phyloP scores from a whole-genome alignment of 176 grass and related monocot genomes.

The Triticum urartu region DNA sequence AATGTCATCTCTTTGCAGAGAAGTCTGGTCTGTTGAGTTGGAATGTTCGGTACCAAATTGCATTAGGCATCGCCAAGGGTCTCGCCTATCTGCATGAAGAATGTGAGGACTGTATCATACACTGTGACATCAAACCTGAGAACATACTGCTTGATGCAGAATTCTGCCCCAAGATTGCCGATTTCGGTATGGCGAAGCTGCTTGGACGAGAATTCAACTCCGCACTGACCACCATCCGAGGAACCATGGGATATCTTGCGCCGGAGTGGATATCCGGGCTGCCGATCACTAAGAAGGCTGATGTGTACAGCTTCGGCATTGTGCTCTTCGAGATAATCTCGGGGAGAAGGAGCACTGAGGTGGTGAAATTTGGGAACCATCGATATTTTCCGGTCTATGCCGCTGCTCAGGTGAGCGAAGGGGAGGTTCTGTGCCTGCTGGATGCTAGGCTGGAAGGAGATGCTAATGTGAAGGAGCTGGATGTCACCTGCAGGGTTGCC shows the following conservation, averaged over 20 bases:
- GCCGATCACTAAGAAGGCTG: conserved; percentile 45
- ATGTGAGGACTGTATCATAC: conserved; percentile 63
- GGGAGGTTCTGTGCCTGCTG: conserved; percentile 40
- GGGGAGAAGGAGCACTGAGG: conserved; percentile 32
- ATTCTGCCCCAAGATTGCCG: conserved; percentile 45
- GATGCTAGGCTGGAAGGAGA: conserved; percentile 37
- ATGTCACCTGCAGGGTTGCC: conserved; percentile 34
- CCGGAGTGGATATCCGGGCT: conserved; percentile 48
- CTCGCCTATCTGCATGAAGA: conserved; percentile 54
- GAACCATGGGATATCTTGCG: conserved; percentile 56
- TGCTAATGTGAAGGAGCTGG: conserved; percentile 32
- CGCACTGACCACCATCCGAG: conserved; percentile 47
- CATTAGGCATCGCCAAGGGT: conserved; percentile 41
- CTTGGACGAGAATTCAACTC: conserved; percentile 42
- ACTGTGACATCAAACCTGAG: conserved; percentile 63
- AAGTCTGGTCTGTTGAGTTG: conserved; percentile 23
- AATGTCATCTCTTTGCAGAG: conserved; percentile 30
- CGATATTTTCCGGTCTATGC: conserved; percentile 39
- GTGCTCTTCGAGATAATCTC: conserved; percentile 54
- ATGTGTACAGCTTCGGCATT: conserved; percentile 67
- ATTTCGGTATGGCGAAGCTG: conserved; percentile 64
- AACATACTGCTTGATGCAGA: conserved; percentile 51
- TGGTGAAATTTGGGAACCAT: neutral
- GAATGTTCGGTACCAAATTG: conserved; percentile 32
- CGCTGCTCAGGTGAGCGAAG: conserved; percentile 34